Conservation (phyloP, 2,329 filamentous ascomycete genomes). For the Colletotrichum orbiculare region DNA sequence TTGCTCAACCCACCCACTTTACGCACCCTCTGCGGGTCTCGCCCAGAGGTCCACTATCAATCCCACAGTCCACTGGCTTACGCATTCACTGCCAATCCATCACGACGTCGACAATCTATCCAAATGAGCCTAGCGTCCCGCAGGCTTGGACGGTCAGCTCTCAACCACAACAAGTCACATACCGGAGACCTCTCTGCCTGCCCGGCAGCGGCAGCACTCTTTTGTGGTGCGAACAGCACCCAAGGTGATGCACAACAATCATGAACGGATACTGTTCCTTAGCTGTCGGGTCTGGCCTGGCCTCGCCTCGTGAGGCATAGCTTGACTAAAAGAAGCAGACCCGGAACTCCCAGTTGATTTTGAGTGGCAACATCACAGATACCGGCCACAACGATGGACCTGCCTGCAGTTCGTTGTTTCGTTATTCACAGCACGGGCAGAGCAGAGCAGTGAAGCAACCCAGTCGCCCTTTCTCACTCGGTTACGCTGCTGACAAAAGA, state of each 20-base stretch:
- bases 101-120: conserved; percentile 14
- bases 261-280: too few relatives aligned
- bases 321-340: too few relatives aligned
- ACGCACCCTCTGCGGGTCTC: conserved; percentile 32
- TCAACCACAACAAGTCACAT: conserved; percentile 22
- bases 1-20: conserved; percentile 27
- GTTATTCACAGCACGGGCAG: background rate
- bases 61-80: conserved; percentile 21
- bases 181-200: conserved; percentile 2
- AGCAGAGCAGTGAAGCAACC: background rate
- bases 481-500: conserved; percentile 23
- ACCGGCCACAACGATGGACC: too few relatives aligned
- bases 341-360: too few relatives aligned
- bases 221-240: conserved; percentile 13
- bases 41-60: background rate
- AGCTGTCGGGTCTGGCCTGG: too few relatives aligned
- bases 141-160: conserved; percentile 29
- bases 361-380: too few relatives aligned
- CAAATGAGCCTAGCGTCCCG: conserved; percentile 32
- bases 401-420: too few relatives aligned
- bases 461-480: background rate
- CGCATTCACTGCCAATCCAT: conserved; percentile 28
- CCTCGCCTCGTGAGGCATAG: too few relatives aligned
- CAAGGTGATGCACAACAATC: background rate
- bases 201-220: background rate